Base-by-base conservation (phyloP, 306 rosid genomes). In the Begonia peltatifolia region DNA sequence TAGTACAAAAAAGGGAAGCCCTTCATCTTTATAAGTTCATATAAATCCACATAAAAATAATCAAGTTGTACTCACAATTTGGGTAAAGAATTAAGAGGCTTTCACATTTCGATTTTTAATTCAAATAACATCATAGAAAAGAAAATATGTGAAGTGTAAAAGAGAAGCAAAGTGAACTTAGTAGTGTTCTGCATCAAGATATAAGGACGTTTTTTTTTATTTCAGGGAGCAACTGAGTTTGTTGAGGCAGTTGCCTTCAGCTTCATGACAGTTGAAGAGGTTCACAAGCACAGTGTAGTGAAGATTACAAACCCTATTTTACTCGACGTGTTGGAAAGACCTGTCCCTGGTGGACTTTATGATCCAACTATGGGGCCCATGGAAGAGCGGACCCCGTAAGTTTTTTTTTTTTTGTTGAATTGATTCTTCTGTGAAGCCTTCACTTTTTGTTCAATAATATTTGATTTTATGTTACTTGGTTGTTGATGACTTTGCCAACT, bases 291-390 rank as follows among this genome's bases (percentile, higher is more conserved):
- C 14, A 90, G 97, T 22, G 58, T 61, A 46, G 69, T 74, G 10
- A 85, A 76, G 65, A 51, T 85, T 23, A 73, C 79, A 8, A 71
- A 41, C 20, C 67, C 85, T 10, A 51, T 50, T 15, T 59, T 80
- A 50, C 58, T 74, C 6, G 76, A 80, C 38, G 1, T 12, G 2
- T 41, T 76, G 25, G 78, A 46, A 1, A 63, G 60, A 23, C 92
- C 95, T 0, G 71, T 76, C 10, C 53, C 68, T 7, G 79, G 69
- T 15, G 97, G 97, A 12, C 71, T 86, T 14, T 90, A 90, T 69
- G 97, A 90, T 63, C 82, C 87, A 8, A 82, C 94, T 9, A 51
- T 85, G 50, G 95, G 97, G 1, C 83, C 97, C n/a, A 41, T 80
- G 0, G 69, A 69, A 12, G 90, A 82, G 6, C 59, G 67, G 18